A percentile compares a stretch with the other conserved stretches of the same genome.
phyloP scores from a whole-genome alignment of 495 filamentous ascomycete species.

The Daldinia decipiens region DNA sequence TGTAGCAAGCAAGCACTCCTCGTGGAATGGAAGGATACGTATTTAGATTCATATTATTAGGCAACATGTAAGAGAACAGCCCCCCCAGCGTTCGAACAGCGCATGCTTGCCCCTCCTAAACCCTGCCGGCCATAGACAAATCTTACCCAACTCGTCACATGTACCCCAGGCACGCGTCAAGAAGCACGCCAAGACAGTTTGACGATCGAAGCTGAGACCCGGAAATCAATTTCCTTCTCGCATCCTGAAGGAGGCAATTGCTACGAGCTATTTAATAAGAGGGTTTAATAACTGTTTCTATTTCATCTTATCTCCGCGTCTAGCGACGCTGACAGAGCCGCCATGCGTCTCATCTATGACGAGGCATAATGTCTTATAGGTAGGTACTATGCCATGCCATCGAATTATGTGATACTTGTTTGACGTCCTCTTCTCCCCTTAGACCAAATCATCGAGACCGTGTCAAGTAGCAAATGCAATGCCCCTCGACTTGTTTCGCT shows the following conservation, averaged over 20 bases:
- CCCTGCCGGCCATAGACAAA: background rate
- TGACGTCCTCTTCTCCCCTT: background rate
- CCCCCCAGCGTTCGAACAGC: constrained; percentile 7
- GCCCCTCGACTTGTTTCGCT: background rate
- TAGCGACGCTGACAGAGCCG: too few species aligned
- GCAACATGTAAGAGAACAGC: background rate
- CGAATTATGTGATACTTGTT: constrained; percentile 10
- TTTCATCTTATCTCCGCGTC: background rate
- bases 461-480: background rate
- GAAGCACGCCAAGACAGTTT: constrained; percentile 11
- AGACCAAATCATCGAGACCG: background rate
- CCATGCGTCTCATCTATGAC: background rate
- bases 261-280: constrained; percentile 5
- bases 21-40: constrained; percentile 4
- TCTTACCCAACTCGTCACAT: constrained; percentile 25
- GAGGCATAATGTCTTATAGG: background rate
- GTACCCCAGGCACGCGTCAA: constrained; percentile 22
- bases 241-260: constrained; percentile 15
- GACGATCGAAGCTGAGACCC: constrained; percentile 14
- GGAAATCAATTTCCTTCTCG: constrained; percentile 1
- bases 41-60: constrained; percentile 1
- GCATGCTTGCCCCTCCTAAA: constrained; percentile 4
- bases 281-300: constrained; percentile 11
- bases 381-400: background rate
- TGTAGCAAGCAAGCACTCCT: constrained; percentile 4